A percentile compares a stretch with the other conserved stretches of the same genome.
Conservation (phyloP, 179 eudicot species). For the Silene noctiflora region DNA sequence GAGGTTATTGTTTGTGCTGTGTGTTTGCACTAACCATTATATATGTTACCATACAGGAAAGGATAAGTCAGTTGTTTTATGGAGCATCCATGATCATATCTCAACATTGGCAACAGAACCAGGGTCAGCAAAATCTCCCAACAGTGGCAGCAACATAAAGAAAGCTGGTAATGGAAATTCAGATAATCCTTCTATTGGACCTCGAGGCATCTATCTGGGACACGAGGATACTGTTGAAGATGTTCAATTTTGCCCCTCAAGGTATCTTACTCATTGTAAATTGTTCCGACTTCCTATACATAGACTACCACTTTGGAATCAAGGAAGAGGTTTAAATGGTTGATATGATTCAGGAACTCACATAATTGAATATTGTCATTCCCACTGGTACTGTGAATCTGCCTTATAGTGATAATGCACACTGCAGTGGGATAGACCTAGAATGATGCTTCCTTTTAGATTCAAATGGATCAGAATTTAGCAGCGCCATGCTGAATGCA, state of each 20-base stretch:
- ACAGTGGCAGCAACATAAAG: constrained; percentile 47
- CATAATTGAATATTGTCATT: no score
- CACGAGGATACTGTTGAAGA: constrained; percentile 95
- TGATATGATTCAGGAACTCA: no score
- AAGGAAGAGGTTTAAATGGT: no score
- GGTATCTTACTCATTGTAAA: constrained; percentile 38
- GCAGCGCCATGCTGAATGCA: not conserved
- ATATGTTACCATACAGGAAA: constrained; percentile 52
- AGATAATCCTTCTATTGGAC: constrained; percentile 53
- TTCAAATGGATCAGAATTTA: not conserved
- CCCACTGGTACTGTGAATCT: no score
- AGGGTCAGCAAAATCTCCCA: constrained; percentile 49
- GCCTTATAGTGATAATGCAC: no score
- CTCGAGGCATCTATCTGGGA: constrained; percentile 79
- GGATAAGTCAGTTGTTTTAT: constrained; percentile 82
- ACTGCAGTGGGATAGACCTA: no score
- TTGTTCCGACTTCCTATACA: not conserved
- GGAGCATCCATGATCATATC: constrained; percentile 94
- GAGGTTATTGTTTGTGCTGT: not conserved
- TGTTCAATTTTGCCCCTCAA: constrained; percentile 91
- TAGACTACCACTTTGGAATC: no score
- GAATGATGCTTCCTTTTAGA: not conserved
- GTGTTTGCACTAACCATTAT: not conserved
- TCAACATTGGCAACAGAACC: constrained; percentile 66
- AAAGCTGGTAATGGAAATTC: constrained; percentile 35